Evolutionary conservation across 306 rosid species (phyloP), one percentile per base, ranked within the genome.

Genomic region (Morella rubra): DNA sequence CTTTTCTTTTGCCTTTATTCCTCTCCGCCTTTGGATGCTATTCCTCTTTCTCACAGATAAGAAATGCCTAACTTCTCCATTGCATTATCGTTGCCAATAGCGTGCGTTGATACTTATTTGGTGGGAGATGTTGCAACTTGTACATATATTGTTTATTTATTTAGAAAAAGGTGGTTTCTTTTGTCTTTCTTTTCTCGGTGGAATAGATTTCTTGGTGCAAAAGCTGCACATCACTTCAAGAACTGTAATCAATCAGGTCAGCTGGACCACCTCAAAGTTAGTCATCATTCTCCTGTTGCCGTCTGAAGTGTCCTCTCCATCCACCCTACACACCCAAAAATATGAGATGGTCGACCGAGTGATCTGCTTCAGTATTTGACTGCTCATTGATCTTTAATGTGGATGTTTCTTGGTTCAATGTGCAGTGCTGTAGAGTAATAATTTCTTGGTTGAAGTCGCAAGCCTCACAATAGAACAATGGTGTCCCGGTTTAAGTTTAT

Each of bases 21-120:
- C 41, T 59, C 22, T 75, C 53, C 62, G 41, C 73, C 53, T 73
- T 45, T 14, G 69, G 75, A 85, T 71, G 80, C 74, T 69, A 78
- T 68, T 65, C 76, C 59, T 73, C 20, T 58, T 70, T 73, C 69
- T 54, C 61, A 40, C 76, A 27, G 71, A 72, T 46, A 50, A 74
- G 55, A 77, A 82, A 87, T 84, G 82, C 87, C 44, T 82, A 51
- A 74, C 84, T 72, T 84, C 71, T 73, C 56, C 76, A 51, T 74
- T 66, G 24, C 44, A 45, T 44, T 56, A 54, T 24, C 55, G 4
- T 40, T 69, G 47, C 65, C 41, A 56, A 37, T 13, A 44, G 5
- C 72, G 45, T 67, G 59, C 67, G 40, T 32, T 73, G 55, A 70
- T 69, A 4, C 53, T 49, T 49, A 4, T 49, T 5, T 49, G 4